Evolutionary conservation across 148 eudicot species (phyloP), one percentile per base, ranked within the genome.

Genomic region (Chenopodium berlandieri): DNA sequence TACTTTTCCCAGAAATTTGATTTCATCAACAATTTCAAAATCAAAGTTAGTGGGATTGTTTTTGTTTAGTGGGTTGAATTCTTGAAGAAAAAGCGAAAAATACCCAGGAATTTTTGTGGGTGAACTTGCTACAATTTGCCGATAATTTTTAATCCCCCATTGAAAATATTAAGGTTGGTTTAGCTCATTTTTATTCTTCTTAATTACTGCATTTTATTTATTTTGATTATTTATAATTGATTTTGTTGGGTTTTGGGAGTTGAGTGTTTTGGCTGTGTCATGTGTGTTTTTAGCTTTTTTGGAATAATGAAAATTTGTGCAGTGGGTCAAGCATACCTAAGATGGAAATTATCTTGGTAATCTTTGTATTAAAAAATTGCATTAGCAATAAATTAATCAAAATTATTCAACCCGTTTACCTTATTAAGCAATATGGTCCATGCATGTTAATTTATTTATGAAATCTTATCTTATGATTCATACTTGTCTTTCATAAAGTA

Each of bases 131-230:
- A 72, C 46, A 23, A 9, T n/a, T 23, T n/a, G 30, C 7, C 31
- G 30, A 13, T 7, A 20, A 30, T 25, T 9, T 73, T 48, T 73
- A 48, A 73, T 47, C 6, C 20, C 48, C 44, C 40, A 37, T 20
- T 11, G 22, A 54, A 23, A 79, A 4, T 9, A 50, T 9, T 2
- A 12, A 37, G 77, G 82, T 74, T 74, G 19, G 64, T 81, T 81
- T 25, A 22, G 79, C 64, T 81, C 50, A 64, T 48, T 58, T 40
- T 5, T 12, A 63, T 47, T 64, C 8, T 7, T 46, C 9, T 48
- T 25, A n/a, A 34, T 47, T 60, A 34, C 4, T 52, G 7, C 69
- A 54, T 75, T 76, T 40, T 19, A 22, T 16, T 66, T 23, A 4
- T 67, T 30, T 31, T 76, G 74, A 31, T 75, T 5, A 31, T 47